A percentile compares a stretch with the other conserved stretches of the same genome.
Evolutionary conservation across 1,284 basidiomycete genomes (phyloP).

Genomic region (Vanrija sp.): DNA sequence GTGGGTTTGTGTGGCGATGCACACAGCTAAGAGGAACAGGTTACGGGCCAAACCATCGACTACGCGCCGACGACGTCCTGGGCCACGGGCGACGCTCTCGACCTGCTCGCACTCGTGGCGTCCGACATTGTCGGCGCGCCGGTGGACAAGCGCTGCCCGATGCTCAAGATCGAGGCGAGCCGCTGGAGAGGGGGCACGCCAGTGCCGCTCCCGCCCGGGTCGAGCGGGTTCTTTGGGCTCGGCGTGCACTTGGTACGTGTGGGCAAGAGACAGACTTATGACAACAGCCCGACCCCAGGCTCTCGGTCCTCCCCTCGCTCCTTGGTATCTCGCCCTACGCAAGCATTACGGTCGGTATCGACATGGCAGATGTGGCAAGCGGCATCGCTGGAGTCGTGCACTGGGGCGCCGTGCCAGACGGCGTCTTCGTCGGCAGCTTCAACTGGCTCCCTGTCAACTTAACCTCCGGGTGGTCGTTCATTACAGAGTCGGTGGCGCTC

Average conservation of each 20-base stretch:
- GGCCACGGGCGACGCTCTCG: too few species aligned
- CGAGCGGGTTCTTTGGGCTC: slow-evolving; percentile 40
- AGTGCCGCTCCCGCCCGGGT: slow-evolving; percentile 21
- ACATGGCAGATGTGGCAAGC: slow-evolving; percentile 19
- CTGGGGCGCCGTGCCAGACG: slow-evolving; percentile 42
- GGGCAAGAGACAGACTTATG: too few species aligned
- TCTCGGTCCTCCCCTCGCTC: slow-evolving; percentile 26
- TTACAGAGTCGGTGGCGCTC: slow-evolving; percentile 26
- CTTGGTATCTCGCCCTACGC: slow-evolving; percentile 2
- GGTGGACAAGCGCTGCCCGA: too few species aligned
- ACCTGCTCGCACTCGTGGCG: too few species aligned
- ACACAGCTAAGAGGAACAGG: too few species aligned
- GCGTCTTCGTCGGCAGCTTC: slow-evolving; percentile 32
- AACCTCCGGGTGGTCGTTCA: slow-evolving; percentile 31
- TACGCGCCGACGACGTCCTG: too few species aligned
- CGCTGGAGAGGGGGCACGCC: too few species aligned
- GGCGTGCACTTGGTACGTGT: slow-evolving; percentile 37
- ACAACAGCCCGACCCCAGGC: slow-evolving; percentile 14
- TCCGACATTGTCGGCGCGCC: too few species aligned
- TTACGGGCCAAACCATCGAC: too few species aligned
- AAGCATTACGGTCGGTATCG: slow-evolving; percentile 33
- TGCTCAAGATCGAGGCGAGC: too few species aligned
- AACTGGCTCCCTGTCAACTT: slow-evolving; percentile 36
- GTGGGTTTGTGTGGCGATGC: slow-evolving; percentile 8
- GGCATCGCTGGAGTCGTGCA: slow-evolving; percentile 33